Conservation (phyloP, 106 monocot species). For the Narthecium ossifragum region DNA sequence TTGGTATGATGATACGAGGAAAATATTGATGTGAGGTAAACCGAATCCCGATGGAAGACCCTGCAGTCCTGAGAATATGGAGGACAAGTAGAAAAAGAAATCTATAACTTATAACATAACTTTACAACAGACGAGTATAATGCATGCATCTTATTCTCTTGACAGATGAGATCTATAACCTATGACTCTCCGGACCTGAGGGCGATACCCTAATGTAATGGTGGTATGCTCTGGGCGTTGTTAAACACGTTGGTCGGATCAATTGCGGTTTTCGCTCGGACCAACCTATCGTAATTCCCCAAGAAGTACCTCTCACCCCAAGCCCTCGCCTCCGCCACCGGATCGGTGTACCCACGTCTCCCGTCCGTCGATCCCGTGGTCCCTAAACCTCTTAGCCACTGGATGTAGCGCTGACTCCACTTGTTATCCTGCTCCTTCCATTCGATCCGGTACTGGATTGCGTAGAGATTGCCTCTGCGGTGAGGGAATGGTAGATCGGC, state of each 20-base stretch:
- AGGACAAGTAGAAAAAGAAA: no score
- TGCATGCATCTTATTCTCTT: no score
- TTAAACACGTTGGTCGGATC: background rate
- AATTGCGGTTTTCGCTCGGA: background rate
- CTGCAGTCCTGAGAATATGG: no score
- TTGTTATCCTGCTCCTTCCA: slow-evolving; percentile 25
- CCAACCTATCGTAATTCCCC: background rate
- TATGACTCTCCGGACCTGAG: no score
- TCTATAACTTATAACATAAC: no score
- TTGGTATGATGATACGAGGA: no score
- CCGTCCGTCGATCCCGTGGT: slow-evolving; percentile 11
- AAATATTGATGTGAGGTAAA: no score
- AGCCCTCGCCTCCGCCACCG: background rate
- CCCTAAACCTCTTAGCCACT: slow-evolving; percentile 24
- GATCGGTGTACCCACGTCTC: background rate
- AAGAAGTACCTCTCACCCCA: background rate
- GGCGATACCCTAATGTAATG: background rate
- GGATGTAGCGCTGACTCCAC: slow-evolving; percentile 14
- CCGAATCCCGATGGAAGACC: no score
- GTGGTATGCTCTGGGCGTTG: background rate
- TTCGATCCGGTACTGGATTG: slow-evolving; percentile 47
- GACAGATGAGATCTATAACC: no score
- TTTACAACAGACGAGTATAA: no score
- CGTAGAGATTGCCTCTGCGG: slow-evolving; percentile 32
- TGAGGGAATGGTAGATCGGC: slow-evolving; percentile 55